Base-by-base conservation (phyloP, 1,284 basidiomycete species). In the Anthracocystis panici-leucophaei region DNA sequence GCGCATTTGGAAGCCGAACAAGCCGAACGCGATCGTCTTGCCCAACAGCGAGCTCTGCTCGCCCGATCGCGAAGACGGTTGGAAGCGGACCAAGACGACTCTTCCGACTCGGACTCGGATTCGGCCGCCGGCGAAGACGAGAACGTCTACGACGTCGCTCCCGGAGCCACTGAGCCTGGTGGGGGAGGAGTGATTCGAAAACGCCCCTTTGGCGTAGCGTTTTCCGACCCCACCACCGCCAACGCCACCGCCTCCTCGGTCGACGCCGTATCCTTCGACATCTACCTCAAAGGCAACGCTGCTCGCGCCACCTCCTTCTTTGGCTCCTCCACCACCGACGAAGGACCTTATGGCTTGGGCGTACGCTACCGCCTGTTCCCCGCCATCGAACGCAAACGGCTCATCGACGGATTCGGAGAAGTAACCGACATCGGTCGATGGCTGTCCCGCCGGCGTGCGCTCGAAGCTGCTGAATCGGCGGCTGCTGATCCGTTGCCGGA, bases 341-440 rank as follows among this genome's bases (percentile, higher is more conserved):
- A 78, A 54, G 77, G 74, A 3, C 70, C 70, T 7, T 86, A 91
- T 87, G 74, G 88, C 89, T 38, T 90, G 88, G 58, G 88, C 88
- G 42, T 92, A 91, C 89, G 96, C 45, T 98, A 93, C 85, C 89
- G 97, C 75, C 97, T 98, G 93, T 99, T 98, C 86, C 97, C 97
- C 0, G 94, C 94, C 80, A 90, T 97, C 41, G 96, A 99, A 86
- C 92, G 93, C 84, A 95, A 93, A 81, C 88, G 94, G 72, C 88
- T 92, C 75, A 92, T 99, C 18, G 97, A 99, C 85, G 92, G 93
- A 72, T 99, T 94, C 85, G 97, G 97, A 1, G 97, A 99, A 87
- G 92, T 91, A 7, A 88, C 98, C 49, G 96, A 99, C 85, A 91
- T 80, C 5, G 53, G 64, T 94, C 21, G 95, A 91, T 33, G 92